phyloP scores from a whole-genome alignment of 305 asterid species.

The Fraxinus paxiana region DNA sequence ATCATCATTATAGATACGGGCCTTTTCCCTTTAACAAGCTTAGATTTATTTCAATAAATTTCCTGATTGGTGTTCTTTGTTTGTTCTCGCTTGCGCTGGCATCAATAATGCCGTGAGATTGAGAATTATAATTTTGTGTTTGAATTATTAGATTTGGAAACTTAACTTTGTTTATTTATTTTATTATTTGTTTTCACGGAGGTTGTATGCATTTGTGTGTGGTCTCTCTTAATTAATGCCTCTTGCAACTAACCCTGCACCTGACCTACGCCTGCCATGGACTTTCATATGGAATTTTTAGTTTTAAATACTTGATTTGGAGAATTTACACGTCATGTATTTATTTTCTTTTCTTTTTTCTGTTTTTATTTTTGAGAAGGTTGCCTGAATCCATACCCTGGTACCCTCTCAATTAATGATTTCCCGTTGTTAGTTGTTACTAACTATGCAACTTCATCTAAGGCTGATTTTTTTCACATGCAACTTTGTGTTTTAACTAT shows the following conservation, averaged over 20 bases:
- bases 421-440: background rate
- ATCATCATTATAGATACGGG: background rate
- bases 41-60: background rate
- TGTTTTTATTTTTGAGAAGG: background rate
- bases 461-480: background rate
- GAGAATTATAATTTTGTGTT: background rate
- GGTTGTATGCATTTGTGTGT: background rate
- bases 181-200: background rate
- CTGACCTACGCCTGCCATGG: background rate
- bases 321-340: background rate
- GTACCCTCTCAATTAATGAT: background rate
- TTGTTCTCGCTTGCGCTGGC: background rate
- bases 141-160: slow-evolving; percentile 13
- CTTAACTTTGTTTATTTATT: background rate
- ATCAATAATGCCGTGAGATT: background rate
- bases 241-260: background rate
- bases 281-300: background rate
- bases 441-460: background rate
- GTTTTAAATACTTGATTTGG: background rate
- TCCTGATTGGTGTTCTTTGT: background rate
- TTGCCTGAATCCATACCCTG: background rate
- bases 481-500: background rate
- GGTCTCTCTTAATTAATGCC: background rate
- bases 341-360: background rate
- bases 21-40: background rate